Evolutionary conservation across 768 basidiomycete species (phyloP), one percentile per base, ranked within the genome.

Genomic region (Sporobolomyces pararoseus): DNA sequence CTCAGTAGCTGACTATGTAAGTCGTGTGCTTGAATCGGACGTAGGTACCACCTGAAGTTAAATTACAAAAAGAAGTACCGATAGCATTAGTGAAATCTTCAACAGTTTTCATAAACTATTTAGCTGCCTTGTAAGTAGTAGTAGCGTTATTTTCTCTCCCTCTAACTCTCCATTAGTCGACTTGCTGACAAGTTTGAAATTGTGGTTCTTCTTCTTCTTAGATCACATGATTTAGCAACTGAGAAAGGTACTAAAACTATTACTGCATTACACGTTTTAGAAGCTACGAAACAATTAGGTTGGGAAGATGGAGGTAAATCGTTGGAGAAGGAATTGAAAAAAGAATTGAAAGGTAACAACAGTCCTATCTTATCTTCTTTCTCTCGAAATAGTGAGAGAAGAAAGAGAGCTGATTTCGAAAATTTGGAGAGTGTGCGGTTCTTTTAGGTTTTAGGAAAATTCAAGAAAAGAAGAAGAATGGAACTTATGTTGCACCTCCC

Each of bases 101-200:
- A 5, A 94, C 94, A 0, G 89, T 97, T 60, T 98, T 97, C 79
- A 93, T 99, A 74, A 94, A 89, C 79, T 95, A 93, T 75, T 82
- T 98, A 12, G 88, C 94, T 89, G 78, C 74, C 87, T 81, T 61
- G 29, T 70, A 12, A n/a, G 71, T n/a, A n/a, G n/a, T n/a, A n/a
- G n/a, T n/a, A n/a, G n/a, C n/a, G n/a, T n/a, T n/a, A 13, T 34
- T 34, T 17, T 32, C 53, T 21, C 53, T 37, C 53, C 19, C 49
- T 57, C 25, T 23, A 31, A 39, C 34, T 12, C 44, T 23, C 64
- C 53, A 17, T 32, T 61, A 2, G 10, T 14, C 31, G 14, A 13
- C 7, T 7, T 32, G 13, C 31, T 52, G 25, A 29, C 25, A n/a
- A 5, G 25, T n/a, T 50, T 7, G 49, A 23, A 10, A 23, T n/a